Conservation (phyloP, 139 green algal species). For the Chlorella sorokiniana region DNA sequence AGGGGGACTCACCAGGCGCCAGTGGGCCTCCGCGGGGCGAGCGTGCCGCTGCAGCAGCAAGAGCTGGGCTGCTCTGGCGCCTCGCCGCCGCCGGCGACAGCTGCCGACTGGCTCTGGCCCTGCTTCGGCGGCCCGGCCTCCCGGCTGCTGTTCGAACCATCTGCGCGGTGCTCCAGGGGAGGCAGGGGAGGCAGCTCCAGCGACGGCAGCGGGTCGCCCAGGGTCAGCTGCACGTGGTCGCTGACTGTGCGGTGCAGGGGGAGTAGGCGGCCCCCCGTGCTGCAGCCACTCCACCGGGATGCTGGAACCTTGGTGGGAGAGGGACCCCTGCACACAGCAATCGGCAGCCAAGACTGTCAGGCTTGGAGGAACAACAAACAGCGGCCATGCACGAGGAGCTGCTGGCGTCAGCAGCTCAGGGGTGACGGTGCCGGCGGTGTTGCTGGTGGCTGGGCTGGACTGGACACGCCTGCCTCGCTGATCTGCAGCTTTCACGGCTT, state of each 20-base stretch:
- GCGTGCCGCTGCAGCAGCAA: background rate
- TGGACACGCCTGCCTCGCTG: no score
- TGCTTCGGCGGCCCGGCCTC: background rate
- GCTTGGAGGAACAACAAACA: no score
- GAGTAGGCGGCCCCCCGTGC: no score
- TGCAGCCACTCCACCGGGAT: background rate
- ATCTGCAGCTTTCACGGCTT: no score
- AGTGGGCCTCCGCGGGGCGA: background rate
- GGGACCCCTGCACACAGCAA: background rate
- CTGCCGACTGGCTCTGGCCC: background rate
- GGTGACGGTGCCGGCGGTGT: no score
- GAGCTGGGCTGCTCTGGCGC: no score
- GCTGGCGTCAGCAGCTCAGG: no score
- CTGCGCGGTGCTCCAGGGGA: no score
- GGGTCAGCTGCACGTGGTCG: background rate
- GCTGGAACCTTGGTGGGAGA: background rate
- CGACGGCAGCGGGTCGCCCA: background rate
- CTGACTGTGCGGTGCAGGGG: background rate
- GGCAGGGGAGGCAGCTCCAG: background rate
- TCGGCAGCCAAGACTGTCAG: background rate
- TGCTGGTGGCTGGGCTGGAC: no score
- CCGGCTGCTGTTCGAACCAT: background rate
- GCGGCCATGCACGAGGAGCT: no score
- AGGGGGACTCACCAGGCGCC: conserved; percentile 1
- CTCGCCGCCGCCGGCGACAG: background rate